Base-by-base conservation (phyloP, 331 rosid genomes). In the Prunus yedoensis region DNA sequence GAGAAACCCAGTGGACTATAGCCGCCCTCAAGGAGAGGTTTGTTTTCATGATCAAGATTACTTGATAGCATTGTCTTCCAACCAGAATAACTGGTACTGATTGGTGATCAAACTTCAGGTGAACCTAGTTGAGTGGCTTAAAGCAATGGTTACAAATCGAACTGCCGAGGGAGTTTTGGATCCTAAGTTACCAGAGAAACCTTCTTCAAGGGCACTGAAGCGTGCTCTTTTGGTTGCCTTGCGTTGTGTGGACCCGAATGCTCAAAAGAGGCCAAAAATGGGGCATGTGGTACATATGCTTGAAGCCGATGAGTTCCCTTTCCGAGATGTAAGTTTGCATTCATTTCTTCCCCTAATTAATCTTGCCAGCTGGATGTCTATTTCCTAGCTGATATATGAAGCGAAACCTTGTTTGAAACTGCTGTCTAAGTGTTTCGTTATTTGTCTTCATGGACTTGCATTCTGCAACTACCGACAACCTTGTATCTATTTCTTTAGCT, bases 211-310 rank as follows among this genome's bases (percentile, higher is more conserved):
- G 72, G 88, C 85, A 7, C 83, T 89, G 49, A 89, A 89, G 78
- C 91, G 91, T 23, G 93, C 91, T 72, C 85, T 89, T 56, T 70
- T 89, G 56, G 93, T 89, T 25, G 91, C 93, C 43, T 80, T 89
- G 56, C 88, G 91, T 52, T 89, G 91, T 0, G 91, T 87, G 73
- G 93, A 89, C 76, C 93, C 91, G 17, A 87, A 83, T 80, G 76
- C 86, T 58, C 91, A 87, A 74, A 89, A 89, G 77, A 83, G 93
- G 84, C 93, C 93, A 3, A 87, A 83, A 81, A 89, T 89, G 93
- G 93, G 93, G 70, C 93, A 89, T 63, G 93, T 89, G 5, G 83
- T 87, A 27, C 91, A 89, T 75, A 87, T 89, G 91, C 93, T 89
- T 68, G 93, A 89, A 80, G 93, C 89, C 3, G 89, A 89, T 35